These are phyloP conservation scores for Fraxinus cuspidata DNA, from an alignment of 257 asterid species.

Conservation along the genomic window DNA sequence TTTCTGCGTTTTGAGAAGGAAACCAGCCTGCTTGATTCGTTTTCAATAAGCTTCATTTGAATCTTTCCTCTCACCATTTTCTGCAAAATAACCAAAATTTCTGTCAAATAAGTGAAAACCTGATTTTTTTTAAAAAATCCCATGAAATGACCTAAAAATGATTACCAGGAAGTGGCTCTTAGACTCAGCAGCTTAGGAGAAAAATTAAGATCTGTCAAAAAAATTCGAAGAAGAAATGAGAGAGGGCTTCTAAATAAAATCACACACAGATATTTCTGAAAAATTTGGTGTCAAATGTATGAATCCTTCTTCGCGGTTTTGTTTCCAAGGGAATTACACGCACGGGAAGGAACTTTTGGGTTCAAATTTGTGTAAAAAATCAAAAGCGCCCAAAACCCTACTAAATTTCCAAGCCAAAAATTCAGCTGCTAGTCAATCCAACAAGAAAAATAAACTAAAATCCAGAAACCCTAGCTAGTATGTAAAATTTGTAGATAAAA, in stretches of 20 bases:
- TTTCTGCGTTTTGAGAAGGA: constrained; percentile 69
- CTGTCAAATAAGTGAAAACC: neutral
- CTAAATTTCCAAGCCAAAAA: constrained; percentile 17
- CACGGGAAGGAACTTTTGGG: neutral
- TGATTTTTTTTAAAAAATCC: neutral
- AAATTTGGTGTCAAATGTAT: too few relatives aligned
- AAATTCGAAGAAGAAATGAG: neutral
- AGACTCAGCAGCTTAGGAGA: neutral
- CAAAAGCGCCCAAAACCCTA: constrained; percentile 39
- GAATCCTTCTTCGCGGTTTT: neutral
- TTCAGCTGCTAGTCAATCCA: constrained; percentile 19
- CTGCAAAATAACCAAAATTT: neutral
- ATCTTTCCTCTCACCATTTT: constrained; percentile 81
- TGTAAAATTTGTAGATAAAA: neutral
- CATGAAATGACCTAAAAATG: neutral
- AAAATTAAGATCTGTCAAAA: neutral
- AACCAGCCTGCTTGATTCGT: constrained; percentile 61
- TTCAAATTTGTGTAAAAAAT: neutral
- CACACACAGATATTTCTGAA: neutral
- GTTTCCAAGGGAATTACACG: too few relatives aligned
- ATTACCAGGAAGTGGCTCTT: neutral
- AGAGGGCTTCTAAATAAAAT: neutral
- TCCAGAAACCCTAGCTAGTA: neutral
- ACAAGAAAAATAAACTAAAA: neutral
- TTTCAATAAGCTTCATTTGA: constrained; percentile 64